Conservation (phyloP, 169 alveolate species). For the Cryptosporidium andersoni region DNA sequence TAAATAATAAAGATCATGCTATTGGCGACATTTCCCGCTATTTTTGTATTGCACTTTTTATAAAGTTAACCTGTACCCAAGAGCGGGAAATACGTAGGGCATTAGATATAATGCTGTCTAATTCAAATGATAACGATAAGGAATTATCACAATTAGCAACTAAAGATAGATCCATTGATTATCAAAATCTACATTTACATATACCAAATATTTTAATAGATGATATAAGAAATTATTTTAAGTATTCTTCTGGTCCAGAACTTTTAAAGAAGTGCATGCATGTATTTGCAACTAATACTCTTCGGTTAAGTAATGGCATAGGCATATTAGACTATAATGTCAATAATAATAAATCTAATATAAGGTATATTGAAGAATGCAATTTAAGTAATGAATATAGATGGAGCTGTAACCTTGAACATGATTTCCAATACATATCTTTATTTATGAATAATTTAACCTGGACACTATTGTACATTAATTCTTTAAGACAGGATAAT, state of each 20-base stretch:
- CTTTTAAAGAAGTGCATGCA: no score
- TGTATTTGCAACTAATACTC: no score
- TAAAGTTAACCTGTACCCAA: conserved; percentile 3
- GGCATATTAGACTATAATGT: background rate
- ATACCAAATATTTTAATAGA: no score
- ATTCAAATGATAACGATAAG: background rate
- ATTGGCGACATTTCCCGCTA: background rate
- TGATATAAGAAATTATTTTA: no score
- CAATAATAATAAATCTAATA: background rate
- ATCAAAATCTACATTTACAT: no score
- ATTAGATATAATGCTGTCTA: conserved; percentile 1
- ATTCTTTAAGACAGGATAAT: background rate
- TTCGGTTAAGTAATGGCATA: background rate
- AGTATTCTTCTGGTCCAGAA: no score
- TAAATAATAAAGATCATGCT: background rate
- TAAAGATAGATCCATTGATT: no score
- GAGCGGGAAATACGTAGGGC: conserved; percentile 33
- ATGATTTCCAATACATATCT: conserved; percentile 17
- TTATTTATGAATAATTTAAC: conserved; percentile 53
- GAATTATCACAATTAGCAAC: no score
- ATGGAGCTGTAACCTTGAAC: conserved; percentile 12
- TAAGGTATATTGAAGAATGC: background rate
- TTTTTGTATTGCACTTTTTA: conserved; percentile 12
- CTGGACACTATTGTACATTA: background rate
- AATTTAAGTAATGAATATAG: background rate